Evolutionary conservation across 2,329 filamentous ascomycete species (phyloP).

Genomic region (Claviceps citrina): DNA sequence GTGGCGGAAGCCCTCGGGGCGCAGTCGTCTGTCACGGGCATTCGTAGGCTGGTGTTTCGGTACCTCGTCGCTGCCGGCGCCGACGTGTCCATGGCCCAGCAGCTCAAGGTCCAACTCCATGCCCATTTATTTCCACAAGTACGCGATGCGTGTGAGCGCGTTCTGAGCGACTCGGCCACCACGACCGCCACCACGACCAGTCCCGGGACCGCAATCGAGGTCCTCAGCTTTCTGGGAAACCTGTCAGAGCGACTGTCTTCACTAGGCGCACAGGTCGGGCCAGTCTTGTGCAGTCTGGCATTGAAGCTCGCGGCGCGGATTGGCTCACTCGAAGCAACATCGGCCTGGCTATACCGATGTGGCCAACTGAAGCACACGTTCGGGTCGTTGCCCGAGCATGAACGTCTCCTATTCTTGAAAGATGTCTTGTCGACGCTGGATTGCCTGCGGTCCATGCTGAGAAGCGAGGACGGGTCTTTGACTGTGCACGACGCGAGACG

Average conservation of each 20-base stretch:
- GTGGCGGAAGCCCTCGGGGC: slow-evolving; percentile 10
- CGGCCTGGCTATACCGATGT: slow-evolving; percentile 14
- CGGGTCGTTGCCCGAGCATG: slow-evolving; percentile 5
- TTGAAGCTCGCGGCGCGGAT: slow-evolving; percentile 17
- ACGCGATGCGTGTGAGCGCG: slow-evolving; percentile 12
- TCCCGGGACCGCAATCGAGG: too few species aligned
- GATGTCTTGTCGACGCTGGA: slow-evolving; percentile 13
- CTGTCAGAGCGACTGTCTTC: slow-evolving; percentile 19
- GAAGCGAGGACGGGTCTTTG: neutral
- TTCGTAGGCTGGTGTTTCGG: slow-evolving; percentile 19
- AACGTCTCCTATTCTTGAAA: slow-evolving; percentile 3
- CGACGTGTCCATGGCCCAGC: slow-evolving; percentile 9
- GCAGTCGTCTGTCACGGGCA: slow-evolving; percentile 13
- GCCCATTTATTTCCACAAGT: slow-evolving; percentile 9
- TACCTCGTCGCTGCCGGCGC: slow-evolving; percentile 13
- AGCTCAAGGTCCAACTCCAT: neutral
- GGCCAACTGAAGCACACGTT: slow-evolving; percentile 9
- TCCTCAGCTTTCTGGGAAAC: slow-evolving; percentile 26
- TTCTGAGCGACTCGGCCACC: slow-evolving; percentile 6
- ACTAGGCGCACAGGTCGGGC: slow-evolving; percentile 12
- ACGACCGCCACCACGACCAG: too few species aligned
- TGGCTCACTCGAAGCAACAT: slow-evolving; percentile 11
- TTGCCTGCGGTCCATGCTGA: slow-evolving; percentile 5
- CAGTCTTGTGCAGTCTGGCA: slow-evolving; percentile 16
- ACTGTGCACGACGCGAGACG: slow-evolving; percentile 1